Evolutionary conservation across 495 filamentous ascomycete species (phyloP).

Genomic region (Penicillium roqueforti): DNA sequence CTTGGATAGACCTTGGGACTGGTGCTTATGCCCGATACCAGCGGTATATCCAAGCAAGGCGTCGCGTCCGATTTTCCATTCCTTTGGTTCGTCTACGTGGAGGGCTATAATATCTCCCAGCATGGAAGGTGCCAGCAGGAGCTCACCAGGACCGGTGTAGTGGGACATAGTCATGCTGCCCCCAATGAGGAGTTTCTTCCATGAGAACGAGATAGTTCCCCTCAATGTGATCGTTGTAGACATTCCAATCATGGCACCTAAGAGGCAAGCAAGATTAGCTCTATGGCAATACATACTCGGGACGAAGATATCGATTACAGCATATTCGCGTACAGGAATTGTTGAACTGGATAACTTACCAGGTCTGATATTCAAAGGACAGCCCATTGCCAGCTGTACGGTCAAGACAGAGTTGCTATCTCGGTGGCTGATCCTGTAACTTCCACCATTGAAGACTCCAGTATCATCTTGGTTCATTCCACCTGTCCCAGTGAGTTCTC

Average conservation of each 20-base stretch:
- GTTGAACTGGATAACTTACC: constrained; percentile 45
- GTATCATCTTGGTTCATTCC: constrained; percentile 67
- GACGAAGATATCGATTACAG: neutral
- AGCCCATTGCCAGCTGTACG: constrained; percentile 83
- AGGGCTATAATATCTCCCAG: constrained; percentile 86
- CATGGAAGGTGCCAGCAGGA: constrained; percentile 73
- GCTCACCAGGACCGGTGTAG: constrained; percentile 87
- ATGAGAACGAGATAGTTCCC: constrained; percentile 71
- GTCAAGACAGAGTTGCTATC: constrained; percentile 89
- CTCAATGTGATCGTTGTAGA: constrained; percentile 78
- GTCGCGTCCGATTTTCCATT: constrained; percentile 79
- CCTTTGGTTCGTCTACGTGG: constrained; percentile 59
- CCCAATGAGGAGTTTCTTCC: constrained; percentile 80
- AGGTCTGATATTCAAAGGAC: constrained; percentile 75
- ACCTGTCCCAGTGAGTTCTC: constrained; percentile 56
- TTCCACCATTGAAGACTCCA: constrained; percentile 94
- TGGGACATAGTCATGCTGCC: constrained; percentile 76
- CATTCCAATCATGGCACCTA: constrained; percentile 93
- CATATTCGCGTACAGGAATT: neutral
- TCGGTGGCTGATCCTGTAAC: constrained; percentile 87
- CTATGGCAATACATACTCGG: too few relatives aligned
- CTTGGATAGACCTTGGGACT: constrained; percentile 83
- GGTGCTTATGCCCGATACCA: constrained; percentile 75
- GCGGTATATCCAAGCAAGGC: constrained; percentile 74
- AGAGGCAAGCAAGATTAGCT: neutral